phyloP scores from a whole-genome alignment of 176 grass and related monocot genomes.

The Puya raimondii region DNA sequence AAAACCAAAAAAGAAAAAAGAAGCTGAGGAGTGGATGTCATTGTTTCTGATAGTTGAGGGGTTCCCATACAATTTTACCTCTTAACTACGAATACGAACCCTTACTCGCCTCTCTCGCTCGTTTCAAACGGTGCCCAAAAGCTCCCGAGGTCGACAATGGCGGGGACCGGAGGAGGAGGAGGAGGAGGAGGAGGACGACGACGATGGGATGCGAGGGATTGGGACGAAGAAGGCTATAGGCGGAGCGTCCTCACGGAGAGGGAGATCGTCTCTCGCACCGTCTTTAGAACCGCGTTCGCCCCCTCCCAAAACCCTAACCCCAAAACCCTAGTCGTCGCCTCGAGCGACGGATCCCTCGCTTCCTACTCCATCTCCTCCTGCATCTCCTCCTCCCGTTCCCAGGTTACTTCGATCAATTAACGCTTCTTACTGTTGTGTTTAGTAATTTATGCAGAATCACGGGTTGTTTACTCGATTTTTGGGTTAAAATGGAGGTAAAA shows the following conservation, averaged over 20 bases:
- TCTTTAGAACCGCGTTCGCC: slow-evolving; percentile 68
- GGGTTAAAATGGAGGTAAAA: not conserved
- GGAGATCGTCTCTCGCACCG: slow-evolving; percentile 48
- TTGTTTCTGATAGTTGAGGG: too few relatives aligned
- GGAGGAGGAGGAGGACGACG: not conserved
- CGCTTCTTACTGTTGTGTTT: not conserved
- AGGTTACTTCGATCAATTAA: not conserved
- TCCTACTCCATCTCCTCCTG: slow-evolving; percentile 27
- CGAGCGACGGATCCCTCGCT: slow-evolving; percentile 60
- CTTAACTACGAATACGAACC: too few relatives aligned
- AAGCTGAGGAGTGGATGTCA: too few relatives aligned
- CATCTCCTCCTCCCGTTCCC: not conserved
- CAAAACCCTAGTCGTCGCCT: slow-evolving; percentile 53
- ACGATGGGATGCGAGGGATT: slow-evolving; percentile 12
- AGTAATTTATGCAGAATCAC: not conserved
- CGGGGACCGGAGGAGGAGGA: not conserved
- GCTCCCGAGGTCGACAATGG: too few relatives aligned
- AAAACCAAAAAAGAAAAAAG: too few relatives aligned
- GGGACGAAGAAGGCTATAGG: slow-evolving; percentile 45
- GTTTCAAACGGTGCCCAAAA: not conserved
- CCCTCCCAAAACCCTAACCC: slow-evolving; percentile 38
- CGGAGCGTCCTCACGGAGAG: slow-evolving; percentile 46
- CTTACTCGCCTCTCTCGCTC: not conserved
- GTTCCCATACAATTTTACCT: too few relatives aligned
- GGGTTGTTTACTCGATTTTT: slow-evolving; percentile 2